Evolutionary conservation across 306 rosid genomes (phyloP).

Genomic region (Pyrus communis): DNA sequence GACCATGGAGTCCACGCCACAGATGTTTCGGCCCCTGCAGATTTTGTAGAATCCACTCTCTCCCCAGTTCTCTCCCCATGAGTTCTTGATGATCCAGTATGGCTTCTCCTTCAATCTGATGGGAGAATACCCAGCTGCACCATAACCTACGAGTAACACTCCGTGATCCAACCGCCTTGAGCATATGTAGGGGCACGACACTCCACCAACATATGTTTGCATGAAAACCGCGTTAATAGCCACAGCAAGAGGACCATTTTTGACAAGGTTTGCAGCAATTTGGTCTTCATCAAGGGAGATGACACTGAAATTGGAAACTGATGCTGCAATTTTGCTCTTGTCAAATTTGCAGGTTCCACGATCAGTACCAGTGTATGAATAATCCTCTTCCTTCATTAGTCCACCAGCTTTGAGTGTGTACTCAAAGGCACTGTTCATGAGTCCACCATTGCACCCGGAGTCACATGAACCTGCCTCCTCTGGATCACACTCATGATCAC

Average conservation of each 20-base stretch:
- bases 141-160: constrained; percentile 78
- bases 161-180: constrained; percentile 73
- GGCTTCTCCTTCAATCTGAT: constrained; percentile 79
- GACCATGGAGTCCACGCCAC: constrained; percentile 88
- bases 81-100: constrained; percentile 89
- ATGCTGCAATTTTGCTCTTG: constrained; percentile 70
- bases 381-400: constrained; percentile 78
- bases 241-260: constrained; percentile 94
- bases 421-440: constrained; percentile 95
- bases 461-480: constrained; percentile 79
- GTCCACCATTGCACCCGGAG: constrained; percentile 89
- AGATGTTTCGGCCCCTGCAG: constrained; percentile 71
- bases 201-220: constrained; percentile 91
- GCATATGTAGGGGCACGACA: constrained; percentile 90
- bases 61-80: constrained; percentile 96
- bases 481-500: constrained; percentile 98
- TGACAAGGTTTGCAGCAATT: constrained; percentile 85
- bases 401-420: constrained; percentile 89
- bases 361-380: constrained; percentile 79
- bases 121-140: constrained; percentile 67
- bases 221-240: constrained; percentile 91
- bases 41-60: constrained; percentile 86
- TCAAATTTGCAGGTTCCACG: constrained; percentile 74
- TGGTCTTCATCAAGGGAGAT: constrained; percentile 79
- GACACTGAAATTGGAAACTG: constrained; percentile 85